Evolutionary conservation across 768 basidiomycete genomes (phyloP), one percentile per base, ranked within the genome.

Genomic region (Phylloporus sp.): DNA sequence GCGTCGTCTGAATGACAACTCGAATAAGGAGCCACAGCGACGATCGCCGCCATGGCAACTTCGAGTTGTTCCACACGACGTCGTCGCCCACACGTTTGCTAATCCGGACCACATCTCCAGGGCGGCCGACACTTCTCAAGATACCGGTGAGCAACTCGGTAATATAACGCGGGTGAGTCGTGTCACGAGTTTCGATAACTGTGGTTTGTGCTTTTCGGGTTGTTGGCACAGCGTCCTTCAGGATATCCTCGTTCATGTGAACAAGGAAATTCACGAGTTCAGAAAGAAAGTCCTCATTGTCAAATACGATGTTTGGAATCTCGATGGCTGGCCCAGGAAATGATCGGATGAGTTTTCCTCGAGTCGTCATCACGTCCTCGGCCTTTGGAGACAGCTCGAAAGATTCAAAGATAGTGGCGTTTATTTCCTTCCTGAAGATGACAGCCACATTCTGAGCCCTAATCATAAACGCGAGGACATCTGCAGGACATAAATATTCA

Each of bases 401-500:
- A 9, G 64, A 61, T 52, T 81, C 80, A 46, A 76, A 72, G 18
- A 68, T 50, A 6, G 72, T 70, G 10, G 57, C 49, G 6, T 55
- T 36, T 11, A 55, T 42, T 18, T 47, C 47, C 49, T 61, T 65
- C 35, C 75, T 70, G 22, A 77, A 52, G 10, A 81, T 60, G 3
- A 82, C 49, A 7, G 68, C 76, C 3, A 74, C 78, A 43, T 81
- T 81, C 50, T 81, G 80, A 0, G 71, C 69, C n/a, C 64, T 65
- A 20, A 82, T 66, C 6, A 67, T 68, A 35, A 76, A 65, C 13
- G 64, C 60, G 5, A 74, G 47, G 10, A 69, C 59, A 49, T 71
- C 80, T 80, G 13, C 3, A 28, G 0, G 4, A 8, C 7, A 15
- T 59, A 8, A 59, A 42, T 22, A 20, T 18, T 22, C 7, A 12